phyloP scores from a whole-genome alignment of 371 early-diverging fungal genomes.

The Umbelopsis sp. region DNA sequence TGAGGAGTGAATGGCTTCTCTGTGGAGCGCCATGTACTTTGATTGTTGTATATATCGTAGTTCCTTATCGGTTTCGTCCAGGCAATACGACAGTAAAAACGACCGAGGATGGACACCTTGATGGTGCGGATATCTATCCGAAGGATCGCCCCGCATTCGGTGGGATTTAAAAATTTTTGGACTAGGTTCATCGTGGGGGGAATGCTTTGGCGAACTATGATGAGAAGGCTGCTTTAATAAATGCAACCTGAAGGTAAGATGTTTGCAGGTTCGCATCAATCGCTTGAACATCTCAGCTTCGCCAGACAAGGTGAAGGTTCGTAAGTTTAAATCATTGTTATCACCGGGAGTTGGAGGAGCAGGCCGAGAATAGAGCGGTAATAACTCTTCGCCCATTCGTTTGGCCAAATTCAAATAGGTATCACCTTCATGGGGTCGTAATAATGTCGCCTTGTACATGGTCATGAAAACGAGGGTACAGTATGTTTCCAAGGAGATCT shows the following conservation, averaged over 20 bases:
- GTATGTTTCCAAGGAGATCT: conserved; percentile 35
- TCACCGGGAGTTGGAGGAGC: not conserved
- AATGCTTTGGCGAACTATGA: too few species aligned
- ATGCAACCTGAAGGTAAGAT: conserved; percentile 34
- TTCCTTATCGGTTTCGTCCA: not conserved
- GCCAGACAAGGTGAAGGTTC: not conserved
- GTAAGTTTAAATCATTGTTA: not conserved
- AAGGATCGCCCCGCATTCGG: not conserved
- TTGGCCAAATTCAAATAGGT: conserved; percentile 40
- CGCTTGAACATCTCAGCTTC: conserved; percentile 44
- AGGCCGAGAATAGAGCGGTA: conserved; percentile 17
- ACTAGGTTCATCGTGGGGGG: too few species aligned
- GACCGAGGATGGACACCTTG: conserved; percentile 6
- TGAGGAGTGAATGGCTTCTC: not conserved
- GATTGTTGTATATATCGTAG: conserved; percentile 12
- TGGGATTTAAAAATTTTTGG: not conserved
- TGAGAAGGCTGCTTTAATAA: conserved; percentile 20
- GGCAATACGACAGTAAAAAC: not conserved
- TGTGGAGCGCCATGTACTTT: not conserved
- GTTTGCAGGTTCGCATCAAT: conserved; percentile 23
- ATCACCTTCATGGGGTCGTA: conserved; percentile 34
- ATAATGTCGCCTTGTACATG: conserved; percentile 34
- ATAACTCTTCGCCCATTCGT: conserved; percentile 37
- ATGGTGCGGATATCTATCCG: not conserved
- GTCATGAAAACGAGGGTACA: conserved; percentile 28